Evolutionary conservation across 2,329 filamentous ascomycete species (phyloP), one percentile per base, ranked within the genome.

Genomic region (Exophiala sp.): DNA sequence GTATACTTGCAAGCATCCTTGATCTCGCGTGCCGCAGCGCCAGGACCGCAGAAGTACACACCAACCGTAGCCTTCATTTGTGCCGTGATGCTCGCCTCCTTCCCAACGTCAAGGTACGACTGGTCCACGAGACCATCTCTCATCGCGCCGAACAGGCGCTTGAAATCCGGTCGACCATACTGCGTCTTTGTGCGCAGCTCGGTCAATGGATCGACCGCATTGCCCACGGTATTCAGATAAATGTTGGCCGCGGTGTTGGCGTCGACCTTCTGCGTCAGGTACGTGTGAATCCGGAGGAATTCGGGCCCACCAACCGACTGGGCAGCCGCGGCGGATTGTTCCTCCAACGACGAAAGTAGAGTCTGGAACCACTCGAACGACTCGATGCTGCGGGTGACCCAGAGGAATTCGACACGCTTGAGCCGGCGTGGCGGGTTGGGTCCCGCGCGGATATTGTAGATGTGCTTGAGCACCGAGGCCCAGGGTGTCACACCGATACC

Each of bases 311-410:
- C 71, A 14, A 71, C 67, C 45, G 81, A 75, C 21, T 83, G 83
- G 42, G 84, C 83, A 62, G 83, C 83, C 52, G 85, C 86, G 32
- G 84, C 82, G 46, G 87, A 91, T 69, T 99, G 94, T 34, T 85
- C 80, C 72, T 99, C 94, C 18, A 99, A 86, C 0, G 89, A 95
- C 0, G 88, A 89, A 12, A 99, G 82, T 1, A 99, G 84, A 1
- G 88, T 91, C 70, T 99, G 94, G 78, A 99, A 97, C 94, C 94
- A 99, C 74, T 97, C 94, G 67, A 99, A 99, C 0, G 91, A 96
- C 33, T 83, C 88, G 0, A 91, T 96, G 67, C 96, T 91, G 71
- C 89, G 94, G 81, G 92, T 96, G 47, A 97, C 87, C 94, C 94
- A 99, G 76, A 99, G 95, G 73, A 99, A 99, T 71, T 99, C 94